Evolutionary conservation across 2,329 filamentous ascomycete species (phyloP).

Genomic region (Juglanconis sp.): DNA sequence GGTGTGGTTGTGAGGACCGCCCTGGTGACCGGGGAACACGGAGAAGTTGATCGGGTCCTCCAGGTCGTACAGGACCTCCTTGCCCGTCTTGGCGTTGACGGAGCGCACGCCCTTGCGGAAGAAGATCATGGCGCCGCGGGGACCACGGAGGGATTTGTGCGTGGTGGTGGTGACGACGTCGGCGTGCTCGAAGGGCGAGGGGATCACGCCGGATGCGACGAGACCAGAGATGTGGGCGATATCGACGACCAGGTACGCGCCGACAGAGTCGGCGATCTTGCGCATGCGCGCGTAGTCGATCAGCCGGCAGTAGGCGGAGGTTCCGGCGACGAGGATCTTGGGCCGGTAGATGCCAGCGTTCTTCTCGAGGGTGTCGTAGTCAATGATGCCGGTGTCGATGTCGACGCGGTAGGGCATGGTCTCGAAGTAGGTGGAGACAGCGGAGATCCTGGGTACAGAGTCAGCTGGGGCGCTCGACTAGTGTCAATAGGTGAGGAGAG

Average conservation of each 20-base stretch:
- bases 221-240: constrained; percentile 99
- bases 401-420: constrained; percentile 94
- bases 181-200: constrained; percentile 86
- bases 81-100: constrained; percentile 84
- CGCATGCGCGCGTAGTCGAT: constrained; percentile 97
- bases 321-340: constrained; percentile 94
- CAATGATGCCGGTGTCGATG: constrained; percentile 88
- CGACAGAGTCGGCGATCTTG: constrained; percentile 88
- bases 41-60: constrained; percentile 98
- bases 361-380: constrained; percentile 91
- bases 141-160: constrained; percentile 97
- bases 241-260: constrained; percentile 92
- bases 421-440: constrained; percentile 98
- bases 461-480: not conserved
- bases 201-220: constrained; percentile 88
- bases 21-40: constrained; percentile 98
- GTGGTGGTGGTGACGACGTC: constrained; percentile 98
- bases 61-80: constrained; percentile 86
- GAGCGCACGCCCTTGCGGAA: constrained; percentile 95
- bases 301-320: constrained; percentile 94
- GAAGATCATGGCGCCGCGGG: constrained; percentile 99
- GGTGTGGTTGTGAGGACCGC: constrained; percentile 98
- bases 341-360: constrained; percentile 89
- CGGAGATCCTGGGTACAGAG: constrained; percentile 66
- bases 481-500: constrained; percentile 18